Evolutionary conservation across 768 basidiomycete genomes (phyloP).

Genomic region (Clitopilus hobsonii): DNA sequence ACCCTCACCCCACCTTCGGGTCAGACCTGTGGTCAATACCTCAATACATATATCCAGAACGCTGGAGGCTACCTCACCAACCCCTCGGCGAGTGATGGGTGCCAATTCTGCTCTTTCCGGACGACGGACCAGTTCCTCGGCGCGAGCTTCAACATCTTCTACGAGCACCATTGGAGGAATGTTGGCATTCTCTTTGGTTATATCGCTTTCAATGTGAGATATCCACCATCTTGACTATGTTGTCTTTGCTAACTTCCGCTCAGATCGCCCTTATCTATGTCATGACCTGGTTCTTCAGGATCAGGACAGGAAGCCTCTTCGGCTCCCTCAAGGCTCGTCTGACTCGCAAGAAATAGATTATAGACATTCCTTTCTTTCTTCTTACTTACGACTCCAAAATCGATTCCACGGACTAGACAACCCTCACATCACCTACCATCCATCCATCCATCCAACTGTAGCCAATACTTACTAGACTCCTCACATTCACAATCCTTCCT

Average conservation of each 20-base stretch:
- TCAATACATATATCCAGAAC: slow-evolving; percentile 42
- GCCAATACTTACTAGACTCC: neutral
- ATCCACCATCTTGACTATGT: neutral
- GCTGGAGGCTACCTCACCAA: slow-evolving; percentile 61
- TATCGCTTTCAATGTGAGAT: slow-evolving; percentile 39
- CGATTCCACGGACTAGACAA: neutral
- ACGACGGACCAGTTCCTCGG: slow-evolving; percentile 55
- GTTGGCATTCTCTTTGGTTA: slow-evolving; percentile 47
- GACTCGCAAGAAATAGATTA: neutral
- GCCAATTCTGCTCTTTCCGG: slow-evolving; percentile 50
- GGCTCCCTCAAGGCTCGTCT: slow-evolving; percentile 10
- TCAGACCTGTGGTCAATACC: slow-evolving; percentile 49
- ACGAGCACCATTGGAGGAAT: slow-evolving; percentile 46
- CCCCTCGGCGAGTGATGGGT: slow-evolving; percentile 41
- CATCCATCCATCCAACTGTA: neutral
- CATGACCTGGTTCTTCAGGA: slow-evolving; percentile 56
- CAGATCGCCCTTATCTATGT: slow-evolving; percentile 42
- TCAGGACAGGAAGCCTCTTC: slow-evolving; percentile 27
- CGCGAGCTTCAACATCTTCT: slow-evolving; percentile 56
- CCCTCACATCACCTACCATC: neutral
- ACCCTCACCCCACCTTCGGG: slow-evolving; percentile 55
- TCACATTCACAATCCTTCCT: neutral
- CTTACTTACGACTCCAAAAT: neutral
- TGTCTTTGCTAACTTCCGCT: neutral
- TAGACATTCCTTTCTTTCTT: neutral